phyloP scores from a whole-genome alignment of 2,329 filamentous ascomycete genomes.

The Diaporthe sp. region DNA sequence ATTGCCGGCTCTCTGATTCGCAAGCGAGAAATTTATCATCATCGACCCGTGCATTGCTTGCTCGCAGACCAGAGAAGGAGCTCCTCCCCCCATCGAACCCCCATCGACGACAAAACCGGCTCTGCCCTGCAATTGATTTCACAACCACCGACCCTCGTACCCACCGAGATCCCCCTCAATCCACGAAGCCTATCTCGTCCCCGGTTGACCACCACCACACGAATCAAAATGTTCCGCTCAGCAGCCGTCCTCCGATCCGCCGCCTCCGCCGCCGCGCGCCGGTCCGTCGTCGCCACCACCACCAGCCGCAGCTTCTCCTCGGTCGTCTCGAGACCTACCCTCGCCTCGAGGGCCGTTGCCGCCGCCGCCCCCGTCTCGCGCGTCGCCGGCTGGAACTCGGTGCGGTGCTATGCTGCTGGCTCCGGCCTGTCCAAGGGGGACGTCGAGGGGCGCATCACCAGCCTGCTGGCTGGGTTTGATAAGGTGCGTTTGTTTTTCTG shows the following conservation, averaged over 20 bases:
- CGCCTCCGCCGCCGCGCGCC: conserved; percentile 66
- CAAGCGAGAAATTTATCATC: conserved; percentile 63
- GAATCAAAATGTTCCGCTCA: conserved; percentile 86
- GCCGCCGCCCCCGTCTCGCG: conserved; percentile 74
- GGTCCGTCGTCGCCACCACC: conserved; percentile 60
- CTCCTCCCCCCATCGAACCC: conserved; percentile 41
- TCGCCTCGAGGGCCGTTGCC: conserved; percentile 72
- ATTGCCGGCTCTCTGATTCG: conserved; percentile 13
- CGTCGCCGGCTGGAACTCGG: conserved; percentile 75
- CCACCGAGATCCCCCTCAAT: not conserved
- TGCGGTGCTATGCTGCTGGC: conserved; percentile 89
- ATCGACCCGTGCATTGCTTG: conserved; percentile 41
- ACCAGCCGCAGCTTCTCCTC: conserved; percentile 67
- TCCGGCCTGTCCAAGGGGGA: conserved; percentile 80
- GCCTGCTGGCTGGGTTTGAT: conserved; percentile 95
- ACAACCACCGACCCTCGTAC: not conserved
- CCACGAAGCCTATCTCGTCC: not conserved
- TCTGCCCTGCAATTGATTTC: conserved; percentile 11
- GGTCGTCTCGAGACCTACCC: conserved; percentile 63
- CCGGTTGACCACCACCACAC: not conserved
- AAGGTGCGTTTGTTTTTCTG: conserved; percentile 75
- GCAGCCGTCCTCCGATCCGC: conserved; percentile 86
- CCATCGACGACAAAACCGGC: conserved; percentile 35
- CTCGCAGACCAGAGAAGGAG: conserved; percentile 28
- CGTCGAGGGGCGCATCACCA: conserved; percentile 91